Base-by-base conservation (phyloP, 495 filamentous ascomycete genomes). In the Haplographium delicatum region DNA sequence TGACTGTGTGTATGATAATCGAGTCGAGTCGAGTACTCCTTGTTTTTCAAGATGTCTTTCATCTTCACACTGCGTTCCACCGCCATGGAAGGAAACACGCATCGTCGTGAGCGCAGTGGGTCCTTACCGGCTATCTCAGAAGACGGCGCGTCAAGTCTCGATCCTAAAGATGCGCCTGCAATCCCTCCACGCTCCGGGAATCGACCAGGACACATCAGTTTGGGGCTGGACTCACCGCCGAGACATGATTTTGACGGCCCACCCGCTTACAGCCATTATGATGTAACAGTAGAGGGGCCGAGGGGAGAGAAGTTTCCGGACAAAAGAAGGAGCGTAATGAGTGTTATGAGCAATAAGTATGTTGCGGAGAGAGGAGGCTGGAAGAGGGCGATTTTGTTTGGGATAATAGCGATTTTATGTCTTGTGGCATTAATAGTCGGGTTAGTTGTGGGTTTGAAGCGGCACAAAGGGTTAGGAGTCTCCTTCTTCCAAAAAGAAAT, bases 381-480 rank as follows among this genome's bases (percentile, higher is more conserved):
- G 74, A 68, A 60, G 41, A 56, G 65, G 30, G 47, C 70, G 22
- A 44, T 50, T 18, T 4, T 72, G 15, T 46, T 66, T 22, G 39
- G 47, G 0, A 15, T 68, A 9, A 20, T 74, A 7, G 1, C 69
- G 4, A 20, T 68, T 1, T 56, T 63, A 7, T 43, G 65, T 31
- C 50, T 69, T 10, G 60, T 76, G 0, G 74, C 68, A 3, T 47
- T 78, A 28, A 56, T 61, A 0, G 65, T 72, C 4, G 74, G 74
- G 8, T 47, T 78, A 13, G 65, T 62, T 4, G 41, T 75, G 15
- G 73, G 74, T 4, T 51, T 76, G 41, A 58, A 69, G 23, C 61
- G 59, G 57, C 18, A 47, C 27, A 10, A 22, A 22, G 48, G 30
- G n/a, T 47, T 45, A 44, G 11, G 31, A 34, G 6, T 8, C 23